Evolutionary conservation across 768 basidiomycete species (phyloP), one percentile per base, ranked within the genome.

Genomic region (Tephrocybe rancida): DNA sequence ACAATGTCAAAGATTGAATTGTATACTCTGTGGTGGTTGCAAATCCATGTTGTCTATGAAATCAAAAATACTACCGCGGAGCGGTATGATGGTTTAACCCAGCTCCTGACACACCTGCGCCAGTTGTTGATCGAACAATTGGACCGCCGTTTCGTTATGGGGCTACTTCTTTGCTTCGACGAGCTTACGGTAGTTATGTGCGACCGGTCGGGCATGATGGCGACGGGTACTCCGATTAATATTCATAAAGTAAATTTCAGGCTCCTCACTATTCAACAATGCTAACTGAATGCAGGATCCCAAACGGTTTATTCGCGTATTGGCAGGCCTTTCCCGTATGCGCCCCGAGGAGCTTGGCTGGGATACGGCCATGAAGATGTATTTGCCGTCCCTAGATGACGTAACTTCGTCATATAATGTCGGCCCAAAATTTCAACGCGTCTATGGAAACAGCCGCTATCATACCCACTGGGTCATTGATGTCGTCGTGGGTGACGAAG

Each of bases 121-220:
- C 56, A 51, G n/a, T 29, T 57, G 26, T 44, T 59, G 21, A 27
- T 37, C 4, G 55, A 59, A 44, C 58, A 56, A 30, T 43, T 52
- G 13, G 58, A 59, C 43, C 46, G 56, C 9, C 44, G 48, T 1
- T 57, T 57, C 25, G 51, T 46, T 19, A 13, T 59, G 13, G 51
- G 45, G 5, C 19, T 57, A 0, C 30, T 57, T 4, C 42, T 57
- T 5, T 44, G 56, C 30, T 39, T 21, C 8, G 42, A 50, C n/a
- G 22, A 57, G 22, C 46, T 60, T 16, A 50, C 37, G 0, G 5
- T 60, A 14, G 48, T 52, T 6, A 39, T 45, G 21, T 41, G 25
- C 3, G 59, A 60, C 29, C 52, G 59, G 5, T 41, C 56, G 5
- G 59, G 59, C 11, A 27, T 60, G 35, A 25, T 48, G 9, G 44